Evolutionary conservation across 495 filamentous ascomycete species (phyloP).

Genomic region (Penicillium canariense): DNA sequence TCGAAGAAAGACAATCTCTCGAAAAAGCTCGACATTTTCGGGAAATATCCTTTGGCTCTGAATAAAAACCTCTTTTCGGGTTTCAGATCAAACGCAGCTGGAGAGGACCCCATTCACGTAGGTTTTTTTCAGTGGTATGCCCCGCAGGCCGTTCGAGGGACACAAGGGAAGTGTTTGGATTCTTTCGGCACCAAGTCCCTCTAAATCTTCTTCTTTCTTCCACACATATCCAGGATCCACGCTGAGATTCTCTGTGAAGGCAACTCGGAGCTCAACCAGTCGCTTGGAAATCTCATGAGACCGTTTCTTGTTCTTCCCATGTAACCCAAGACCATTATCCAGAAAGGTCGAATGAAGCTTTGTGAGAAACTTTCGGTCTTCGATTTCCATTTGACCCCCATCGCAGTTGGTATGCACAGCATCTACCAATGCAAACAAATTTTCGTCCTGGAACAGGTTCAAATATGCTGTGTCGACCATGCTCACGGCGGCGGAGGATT

Average conservation of each 20-base stretch:
- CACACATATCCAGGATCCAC: not conserved
- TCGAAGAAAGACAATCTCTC: conserved; percentile 7
- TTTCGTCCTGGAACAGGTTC: not conserved
- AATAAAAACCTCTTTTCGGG: not conserved
- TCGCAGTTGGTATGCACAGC: not conserved
- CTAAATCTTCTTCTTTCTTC: not conserved
- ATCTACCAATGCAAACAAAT: not conserved
- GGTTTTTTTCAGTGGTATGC: not conserved
- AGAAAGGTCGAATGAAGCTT: not conserved
- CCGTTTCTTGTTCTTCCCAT: not conserved
- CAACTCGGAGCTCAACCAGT: not conserved
- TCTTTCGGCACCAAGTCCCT: not conserved
- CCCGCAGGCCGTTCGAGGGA: not conserved
- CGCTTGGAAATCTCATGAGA: not conserved
- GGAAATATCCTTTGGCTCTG: not conserved
- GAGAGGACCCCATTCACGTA: not conserved
- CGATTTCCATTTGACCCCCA: not conserved
- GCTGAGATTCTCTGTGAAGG: not conserved
- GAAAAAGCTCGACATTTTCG: not conserved
- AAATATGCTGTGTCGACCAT: conserved; percentile 2
- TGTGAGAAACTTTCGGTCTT: not conserved
- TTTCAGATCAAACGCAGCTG: not conserved
- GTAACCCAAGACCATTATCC: not conserved
- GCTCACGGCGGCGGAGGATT: conserved; percentile 3
- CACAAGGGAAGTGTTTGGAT: not conserved